Conservation (phyloP, 2,329 filamentous ascomycete species). For the Cladosporium sp. region DNA sequence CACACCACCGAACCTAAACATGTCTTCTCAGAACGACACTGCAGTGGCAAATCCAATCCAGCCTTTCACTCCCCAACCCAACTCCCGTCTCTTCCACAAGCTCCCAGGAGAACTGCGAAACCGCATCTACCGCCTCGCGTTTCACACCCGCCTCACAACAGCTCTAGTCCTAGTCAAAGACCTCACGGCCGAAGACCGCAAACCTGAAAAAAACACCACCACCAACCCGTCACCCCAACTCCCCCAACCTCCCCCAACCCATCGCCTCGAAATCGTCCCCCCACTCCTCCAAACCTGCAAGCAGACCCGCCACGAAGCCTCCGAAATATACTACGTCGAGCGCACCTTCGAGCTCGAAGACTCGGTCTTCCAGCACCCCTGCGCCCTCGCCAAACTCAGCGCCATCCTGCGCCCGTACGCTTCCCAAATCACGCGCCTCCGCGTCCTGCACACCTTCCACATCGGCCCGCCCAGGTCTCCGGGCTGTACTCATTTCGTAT, state of each 20-base stretch:
- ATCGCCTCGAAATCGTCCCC: background rate
- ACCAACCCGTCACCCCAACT: background rate
- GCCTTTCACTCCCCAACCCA: background rate
- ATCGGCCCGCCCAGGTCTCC: too few relatives aligned
- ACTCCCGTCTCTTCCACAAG: constrained; percentile 7
- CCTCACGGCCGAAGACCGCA: background rate
- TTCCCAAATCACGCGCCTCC: background rate
- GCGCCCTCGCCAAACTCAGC: background rate
- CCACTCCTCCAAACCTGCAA: constrained; percentile 6
- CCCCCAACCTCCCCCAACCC: too few relatives aligned
- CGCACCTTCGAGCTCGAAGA: constrained; percentile 17
- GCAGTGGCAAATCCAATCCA: background rate
- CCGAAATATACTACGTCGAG: constrained; percentile 17
- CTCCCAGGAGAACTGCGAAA: constrained; percentile 18
- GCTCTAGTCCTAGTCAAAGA: background rate
- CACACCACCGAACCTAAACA: background rate
- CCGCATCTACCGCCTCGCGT: constrained; percentile 15
- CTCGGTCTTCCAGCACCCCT: background rate
- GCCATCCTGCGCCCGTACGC: background rate
- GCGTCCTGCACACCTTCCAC: too few relatives aligned
- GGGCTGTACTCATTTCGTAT: too few relatives aligned
- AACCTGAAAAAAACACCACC: background rate
- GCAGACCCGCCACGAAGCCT: constrained; percentile 13
- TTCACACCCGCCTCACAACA: too few relatives aligned
- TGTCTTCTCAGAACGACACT: background rate